Evolutionary conservation across 345 rosid genomes (phyloP).

Genomic region (Salix arbutifolia): DNA sequence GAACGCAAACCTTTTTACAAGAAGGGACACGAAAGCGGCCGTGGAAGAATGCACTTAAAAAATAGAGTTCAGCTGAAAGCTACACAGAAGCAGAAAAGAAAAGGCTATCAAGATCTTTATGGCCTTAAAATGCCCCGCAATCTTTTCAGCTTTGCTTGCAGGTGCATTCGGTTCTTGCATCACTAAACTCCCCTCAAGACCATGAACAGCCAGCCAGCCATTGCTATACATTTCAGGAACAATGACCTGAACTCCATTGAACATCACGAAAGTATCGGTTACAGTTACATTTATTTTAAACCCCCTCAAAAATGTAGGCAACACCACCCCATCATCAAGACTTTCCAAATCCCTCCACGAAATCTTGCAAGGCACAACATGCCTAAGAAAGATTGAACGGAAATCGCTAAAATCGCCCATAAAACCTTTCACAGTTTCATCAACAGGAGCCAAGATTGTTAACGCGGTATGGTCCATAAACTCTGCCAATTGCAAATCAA

Average conservation of each 20-base stretch:
- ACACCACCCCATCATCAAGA: slow-evolving; percentile 11
- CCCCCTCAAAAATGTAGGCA: slow-evolving; percentile 18
- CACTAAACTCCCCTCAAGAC: slow-evolving; percentile 24
- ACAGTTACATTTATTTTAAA: slow-evolving; percentile 30
- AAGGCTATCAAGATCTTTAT: neutral
- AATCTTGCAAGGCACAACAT: slow-evolving; percentile 29
- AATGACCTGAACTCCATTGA: slow-evolving; percentile 41
- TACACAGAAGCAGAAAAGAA: neutral
- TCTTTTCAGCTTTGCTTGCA: neutral
- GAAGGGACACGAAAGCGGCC: neutral
- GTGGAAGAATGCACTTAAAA: neutral
- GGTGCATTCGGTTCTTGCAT: neutral
- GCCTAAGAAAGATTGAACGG: slow-evolving; percentile 20
- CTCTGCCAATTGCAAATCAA: slow-evolving; percentile 28
- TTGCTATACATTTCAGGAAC: slow-evolving; percentile 35
- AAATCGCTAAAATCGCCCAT: slow-evolving; percentile 3
- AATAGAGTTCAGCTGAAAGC: neutral
- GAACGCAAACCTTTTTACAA: neutral
- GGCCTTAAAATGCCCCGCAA: no score
- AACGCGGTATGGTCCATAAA: neutral
- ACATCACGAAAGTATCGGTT: slow-evolving; percentile 35
- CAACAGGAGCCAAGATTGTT: slow-evolving; percentile 36
- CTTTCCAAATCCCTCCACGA: slow-evolving; percentile 4
- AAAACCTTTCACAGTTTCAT: neutral
- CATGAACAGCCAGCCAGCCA: slow-evolving; percentile 41